Evolutionary conservation across 225 moss, liverwort and hornwort genomes (phyloP), one percentile per base, ranked within the genome.

Genomic region (Asterella californica): DNA sequence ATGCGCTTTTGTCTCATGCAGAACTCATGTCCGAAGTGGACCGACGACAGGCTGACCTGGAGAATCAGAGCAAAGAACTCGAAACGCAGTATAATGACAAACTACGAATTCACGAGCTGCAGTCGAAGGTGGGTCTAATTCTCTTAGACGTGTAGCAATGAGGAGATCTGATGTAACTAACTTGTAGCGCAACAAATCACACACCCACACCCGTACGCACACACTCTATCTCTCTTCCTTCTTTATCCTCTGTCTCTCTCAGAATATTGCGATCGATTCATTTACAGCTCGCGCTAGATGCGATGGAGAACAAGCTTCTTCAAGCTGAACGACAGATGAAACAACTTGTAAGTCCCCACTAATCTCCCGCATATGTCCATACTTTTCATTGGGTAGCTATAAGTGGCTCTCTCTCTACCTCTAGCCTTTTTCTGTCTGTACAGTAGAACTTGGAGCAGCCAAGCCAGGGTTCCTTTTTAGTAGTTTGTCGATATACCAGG

Each of bases 51-150:
- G 66, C 50, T 42, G 82, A 80, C 47, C 37, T 85, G 27, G 78
- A 85, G 59, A 75, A 25, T 24, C 83, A 84, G 0, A 81, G 63
- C 70, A 78, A 78, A 54, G 52, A 63, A 57, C 42, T 87, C 38
- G 87, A 81, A 46, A 34, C 69, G 57, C 77, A 79, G 37, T 69
- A 77, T 21, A 53, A 70, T 15, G 87, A 87, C 38, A 87, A 61
- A 72, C 69, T 87, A 36, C 84, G 76, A 47, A 81, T 82, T 49
- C 78, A 87, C 9, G 84, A 87, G 61, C 67, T 87, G 21, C 84
- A 87, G 63, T 82, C 87, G 15, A 80, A 85, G 84, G 86, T 86
- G 10, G 27, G 27, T 34, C 45, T 24, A 4, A 33, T 65, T 9
- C 65, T 37, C 30, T 22, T 6, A 42, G n/a, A 32, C 15, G 0